Evolutionary conservation across 2,329 filamentous ascomycete genomes (phyloP).

Genomic region (Bipolaris bicolor): DNA sequence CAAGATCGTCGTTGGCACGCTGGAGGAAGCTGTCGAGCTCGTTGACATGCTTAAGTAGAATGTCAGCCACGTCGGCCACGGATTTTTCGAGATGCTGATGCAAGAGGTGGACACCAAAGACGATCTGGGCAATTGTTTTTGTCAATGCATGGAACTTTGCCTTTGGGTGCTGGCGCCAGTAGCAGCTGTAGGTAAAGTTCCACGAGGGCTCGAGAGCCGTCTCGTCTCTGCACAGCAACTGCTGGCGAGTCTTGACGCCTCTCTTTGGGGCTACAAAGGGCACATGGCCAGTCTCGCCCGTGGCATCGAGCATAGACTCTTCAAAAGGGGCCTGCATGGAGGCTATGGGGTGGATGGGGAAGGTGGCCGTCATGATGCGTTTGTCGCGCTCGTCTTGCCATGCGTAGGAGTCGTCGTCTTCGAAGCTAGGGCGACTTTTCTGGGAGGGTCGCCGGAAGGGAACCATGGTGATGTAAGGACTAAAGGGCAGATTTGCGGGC

Average conservation of each 20-base stretch:
- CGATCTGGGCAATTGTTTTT: constrained; percentile 90
- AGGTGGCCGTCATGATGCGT: constrained; percentile 43
- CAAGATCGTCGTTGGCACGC: constrained; percentile 82
- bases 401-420: constrained; percentile 35
- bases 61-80: constrained; percentile 83
- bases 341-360: constrained; percentile 72
- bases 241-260: constrained; percentile 43
- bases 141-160: constrained; percentile 85
- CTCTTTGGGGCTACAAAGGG: constrained; percentile 52
- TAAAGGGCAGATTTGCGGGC: background rate
- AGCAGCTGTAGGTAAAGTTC: constrained; percentile 72
- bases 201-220: constrained; percentile 70
- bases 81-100: constrained; percentile 87
- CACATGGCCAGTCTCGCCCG: constrained; percentile 47
- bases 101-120: constrained; percentile 89
- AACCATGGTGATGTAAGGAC: constrained; percentile 27
- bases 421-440: constrained; percentile 27
- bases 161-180: constrained; percentile 76
- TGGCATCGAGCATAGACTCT: constrained; percentile 78
- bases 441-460: constrained; percentile 32
- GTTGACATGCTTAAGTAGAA: constrained; percentile 89
- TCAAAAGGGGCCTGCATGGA: constrained; percentile 82
- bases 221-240: constrained; percentile 63
- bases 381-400: constrained; percentile 44
- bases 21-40: constrained; percentile 93